phyloP scores from a whole-genome alignment of 73 alveolate genomes.

The Paraurostyla sp. region DNA sequence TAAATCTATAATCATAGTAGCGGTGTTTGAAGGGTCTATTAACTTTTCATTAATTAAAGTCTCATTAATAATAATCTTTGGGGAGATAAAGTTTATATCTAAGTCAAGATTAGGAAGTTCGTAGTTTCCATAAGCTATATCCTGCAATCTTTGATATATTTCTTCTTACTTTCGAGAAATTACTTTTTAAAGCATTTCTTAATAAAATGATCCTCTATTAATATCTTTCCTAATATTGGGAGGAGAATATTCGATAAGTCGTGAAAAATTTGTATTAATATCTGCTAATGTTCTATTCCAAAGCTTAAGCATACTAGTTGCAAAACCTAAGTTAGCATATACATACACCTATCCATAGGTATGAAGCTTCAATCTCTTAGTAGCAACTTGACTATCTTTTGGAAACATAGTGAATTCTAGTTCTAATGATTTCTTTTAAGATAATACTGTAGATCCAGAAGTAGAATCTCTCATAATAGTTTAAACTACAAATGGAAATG shows the following conservation, averaged over 20 bases:
- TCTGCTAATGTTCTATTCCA: background rate
- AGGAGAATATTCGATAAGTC: background rate
- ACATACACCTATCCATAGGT: conserved; percentile 15
- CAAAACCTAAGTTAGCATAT: conserved; percentile 25
- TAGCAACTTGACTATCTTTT: conserved; percentile 2
- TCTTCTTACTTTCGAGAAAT: background rate
- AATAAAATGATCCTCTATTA: conserved; percentile 14
- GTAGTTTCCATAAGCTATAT: conserved; percentile 17
- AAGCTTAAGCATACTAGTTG: background rate
- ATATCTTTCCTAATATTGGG: background rate
- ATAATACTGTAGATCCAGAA: background rate
- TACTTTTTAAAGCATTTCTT: conserved; percentile 7
- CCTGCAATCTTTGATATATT: background rate
- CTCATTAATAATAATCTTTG: conserved; percentile 27
- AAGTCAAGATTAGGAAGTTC: conserved; percentile 24
- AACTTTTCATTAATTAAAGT: background rate
- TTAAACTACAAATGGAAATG: conserved; percentile 1
- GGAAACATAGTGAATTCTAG: background rate
- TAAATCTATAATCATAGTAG: background rate
- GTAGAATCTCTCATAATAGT: background rate
- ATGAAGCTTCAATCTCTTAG: conserved; percentile 9
- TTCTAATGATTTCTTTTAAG: background rate
- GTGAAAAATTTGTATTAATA: background rate
- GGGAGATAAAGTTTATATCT: conserved; percentile 28
- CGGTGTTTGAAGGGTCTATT: background rate